These are phyloP conservation scores for Hymenoscyphus fructigenus DNA, from an alignment of 2,329 filamentous ascomycete genomes.

Conservation along the genomic window DNA sequence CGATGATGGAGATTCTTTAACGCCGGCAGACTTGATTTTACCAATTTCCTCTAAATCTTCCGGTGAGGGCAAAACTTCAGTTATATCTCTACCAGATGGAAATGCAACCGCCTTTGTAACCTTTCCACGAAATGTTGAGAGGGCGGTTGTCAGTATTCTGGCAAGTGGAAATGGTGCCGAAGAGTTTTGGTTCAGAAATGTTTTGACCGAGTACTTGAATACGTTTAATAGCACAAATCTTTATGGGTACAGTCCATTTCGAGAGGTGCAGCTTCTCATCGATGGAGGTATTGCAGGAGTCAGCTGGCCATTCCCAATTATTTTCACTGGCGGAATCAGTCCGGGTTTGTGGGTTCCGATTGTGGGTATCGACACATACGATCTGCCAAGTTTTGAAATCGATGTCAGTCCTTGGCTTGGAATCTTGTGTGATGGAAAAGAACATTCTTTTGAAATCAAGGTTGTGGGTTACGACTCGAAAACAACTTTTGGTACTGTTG, in stretches of 20 bases:
- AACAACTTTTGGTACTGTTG: constrained; percentile 53
- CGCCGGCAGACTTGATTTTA: constrained; percentile 63
- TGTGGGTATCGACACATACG: constrained; percentile 76
- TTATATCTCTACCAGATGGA: constrained; percentile 65
- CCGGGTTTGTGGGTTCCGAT: constrained; percentile 76
- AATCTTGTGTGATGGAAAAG: constrained; percentile 61
- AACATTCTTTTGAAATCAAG: constrained; percentile 67
- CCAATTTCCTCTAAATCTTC: constrained; percentile 61
- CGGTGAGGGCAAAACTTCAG: constrained; percentile 54
- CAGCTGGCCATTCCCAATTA: constrained; percentile 77
- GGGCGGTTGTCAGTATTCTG: constrained; percentile 71
- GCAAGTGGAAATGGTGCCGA: constrained; percentile 74
- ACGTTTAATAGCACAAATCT: constrained; percentile 60
- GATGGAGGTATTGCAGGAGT: constrained; percentile 72
- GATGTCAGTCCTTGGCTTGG: constrained; percentile 78
- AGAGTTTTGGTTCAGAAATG: constrained; percentile 86
- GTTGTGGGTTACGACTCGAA: constrained; percentile 58
- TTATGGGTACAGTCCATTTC: constrained; percentile 69
- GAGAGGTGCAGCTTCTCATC: constrained; percentile 75
- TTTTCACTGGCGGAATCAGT: constrained; percentile 79
- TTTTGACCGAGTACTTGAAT: constrained; percentile 58
- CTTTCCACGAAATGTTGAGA: constrained; percentile 64
- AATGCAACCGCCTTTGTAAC: constrained; percentile 57
- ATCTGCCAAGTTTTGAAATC: constrained; percentile 76
- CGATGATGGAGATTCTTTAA: constrained; percentile 43